These are phyloP conservation scores for Solanum sejunctum DNA, from an alignment of 257 asterid species.

Conservation along the genomic window DNA sequence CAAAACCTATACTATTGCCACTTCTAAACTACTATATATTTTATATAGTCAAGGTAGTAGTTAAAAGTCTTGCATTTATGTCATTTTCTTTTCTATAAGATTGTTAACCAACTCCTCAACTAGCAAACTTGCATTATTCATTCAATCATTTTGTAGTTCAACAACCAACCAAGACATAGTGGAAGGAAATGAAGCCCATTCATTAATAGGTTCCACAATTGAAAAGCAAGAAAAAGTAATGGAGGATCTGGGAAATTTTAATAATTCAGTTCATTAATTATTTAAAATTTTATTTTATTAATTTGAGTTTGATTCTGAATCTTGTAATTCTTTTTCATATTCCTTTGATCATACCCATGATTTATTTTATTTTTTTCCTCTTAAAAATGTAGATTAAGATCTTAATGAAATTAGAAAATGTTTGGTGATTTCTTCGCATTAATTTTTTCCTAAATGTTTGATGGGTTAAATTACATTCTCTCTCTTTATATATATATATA, in stretches of 20 bases:
- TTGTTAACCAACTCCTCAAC: background rate
- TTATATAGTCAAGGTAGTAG: background rate
- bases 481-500: background rate
- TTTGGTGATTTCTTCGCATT: background rate
- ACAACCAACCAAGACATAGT: background rate
- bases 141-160: background rate
- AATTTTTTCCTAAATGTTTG: background rate
- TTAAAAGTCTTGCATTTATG: background rate
- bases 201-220: background rate
- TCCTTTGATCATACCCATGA: too few relatives aligned
- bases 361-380: too few relatives aligned
- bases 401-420: background rate
- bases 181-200: background rate
- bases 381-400: too few relatives aligned
- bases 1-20: background rate
- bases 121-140: background rate
- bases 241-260: too few relatives aligned
- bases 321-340: too few relatives aligned
- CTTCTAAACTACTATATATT: background rate
- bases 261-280: too few relatives aligned
- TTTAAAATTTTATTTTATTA: too few relatives aligned
- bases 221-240: background rate
- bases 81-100: background rate
- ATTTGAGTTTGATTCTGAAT: too few relatives aligned
- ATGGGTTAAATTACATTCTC: background rate